A percentile compares a stretch with the other conserved stretches of the same genome.
phyloP scores from a whole-genome alignment of 2,329 filamentous ascomycete genomes.

The Trichoderma semiorbis region DNA sequence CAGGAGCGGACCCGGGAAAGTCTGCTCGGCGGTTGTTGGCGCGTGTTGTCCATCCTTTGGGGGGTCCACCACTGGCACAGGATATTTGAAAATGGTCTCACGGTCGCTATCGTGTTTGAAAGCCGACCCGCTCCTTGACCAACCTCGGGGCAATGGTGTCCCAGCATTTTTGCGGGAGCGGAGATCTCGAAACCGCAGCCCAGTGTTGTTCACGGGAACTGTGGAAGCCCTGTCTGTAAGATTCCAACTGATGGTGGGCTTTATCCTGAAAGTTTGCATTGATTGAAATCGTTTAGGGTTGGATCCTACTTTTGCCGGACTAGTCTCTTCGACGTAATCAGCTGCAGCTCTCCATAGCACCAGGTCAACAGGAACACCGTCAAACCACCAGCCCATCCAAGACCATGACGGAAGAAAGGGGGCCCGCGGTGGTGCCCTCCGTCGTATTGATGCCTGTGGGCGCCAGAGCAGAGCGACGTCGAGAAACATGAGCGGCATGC shows the following conservation, averaged over 20 bases:
- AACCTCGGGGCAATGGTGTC: constrained; percentile 37
- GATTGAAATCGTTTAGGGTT: constrained; percentile 35
- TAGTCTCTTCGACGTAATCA: constrained; percentile 41
- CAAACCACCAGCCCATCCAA: constrained; percentile 49
- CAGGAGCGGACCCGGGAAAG: constrained; percentile 38
- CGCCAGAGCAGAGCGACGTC: constrained; percentile 45
- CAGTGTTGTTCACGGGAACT: constrained; percentile 36
- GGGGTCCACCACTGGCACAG: constrained; percentile 38
- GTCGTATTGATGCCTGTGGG: constrained; percentile 41
- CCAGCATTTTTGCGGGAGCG: constrained; percentile 32
- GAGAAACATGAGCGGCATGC: constrained; percentile 46
- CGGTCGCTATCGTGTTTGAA: constrained; percentile 41
- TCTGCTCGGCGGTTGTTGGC: constrained; percentile 29
- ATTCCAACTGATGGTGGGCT: constrained; percentile 37
- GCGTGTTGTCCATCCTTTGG: constrained; percentile 31
- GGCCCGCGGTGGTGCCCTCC: constrained; percentile 35
- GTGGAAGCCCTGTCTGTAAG: constrained; percentile 39
- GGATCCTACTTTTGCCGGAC: constrained; percentile 30
- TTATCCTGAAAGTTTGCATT: constrained; percentile 38
- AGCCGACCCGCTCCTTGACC: constrained; percentile 36
- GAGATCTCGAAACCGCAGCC: constrained; percentile 39
- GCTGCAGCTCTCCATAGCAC: constrained; percentile 42
- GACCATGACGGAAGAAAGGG: constrained; percentile 45
- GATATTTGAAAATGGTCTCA: constrained; percentile 40
- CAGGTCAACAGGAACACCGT: constrained; percentile 41